Conservation (phyloP, 2,329 filamentous ascomycete species). For the Ophiostoma perfectum region DNA sequence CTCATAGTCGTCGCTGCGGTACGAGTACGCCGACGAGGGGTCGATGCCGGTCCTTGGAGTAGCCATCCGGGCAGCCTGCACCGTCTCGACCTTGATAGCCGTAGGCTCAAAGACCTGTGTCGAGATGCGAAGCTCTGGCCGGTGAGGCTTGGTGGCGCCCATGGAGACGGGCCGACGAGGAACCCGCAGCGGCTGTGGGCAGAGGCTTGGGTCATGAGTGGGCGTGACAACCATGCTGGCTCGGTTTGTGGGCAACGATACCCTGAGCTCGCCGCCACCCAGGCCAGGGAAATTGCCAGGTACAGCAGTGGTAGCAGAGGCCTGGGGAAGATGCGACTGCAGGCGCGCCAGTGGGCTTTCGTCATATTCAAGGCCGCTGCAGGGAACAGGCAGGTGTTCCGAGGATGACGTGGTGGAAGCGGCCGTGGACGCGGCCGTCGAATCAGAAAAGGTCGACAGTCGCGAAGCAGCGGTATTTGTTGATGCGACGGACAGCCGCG, state of each 20-base stretch:
- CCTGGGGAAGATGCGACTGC: background rate
- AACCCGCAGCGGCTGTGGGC: background rate
- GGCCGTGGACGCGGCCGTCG: background rate
- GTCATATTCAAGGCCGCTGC: background rate
- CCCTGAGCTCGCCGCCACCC: no score
- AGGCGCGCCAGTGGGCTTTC: slow-evolving; percentile 4
- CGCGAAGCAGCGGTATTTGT: background rate
- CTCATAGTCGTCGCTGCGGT: slow-evolving; percentile 14
- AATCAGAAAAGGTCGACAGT: background rate
- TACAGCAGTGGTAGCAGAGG: background rate
- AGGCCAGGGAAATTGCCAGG: background rate
- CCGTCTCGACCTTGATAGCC: background rate
- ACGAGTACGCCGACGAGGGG: background rate
- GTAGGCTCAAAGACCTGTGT: background rate
- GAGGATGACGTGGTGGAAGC: background rate
- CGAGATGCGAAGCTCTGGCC: slow-evolving; percentile 4
- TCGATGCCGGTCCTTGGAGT: background rate
- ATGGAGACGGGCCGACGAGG: slow-evolving; percentile 9
- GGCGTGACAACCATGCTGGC: background rate
- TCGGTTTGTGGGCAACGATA: background rate
- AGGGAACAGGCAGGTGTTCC: background rate
- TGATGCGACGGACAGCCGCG: background rate
- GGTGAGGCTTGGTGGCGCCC: slow-evolving; percentile 3
- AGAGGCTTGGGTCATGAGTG: background rate
- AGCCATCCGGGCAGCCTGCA: background rate